Evolutionary conservation across 2,329 filamentous ascomycete species (phyloP).

Genomic region (Aurifilum marmelostoma): DNA sequence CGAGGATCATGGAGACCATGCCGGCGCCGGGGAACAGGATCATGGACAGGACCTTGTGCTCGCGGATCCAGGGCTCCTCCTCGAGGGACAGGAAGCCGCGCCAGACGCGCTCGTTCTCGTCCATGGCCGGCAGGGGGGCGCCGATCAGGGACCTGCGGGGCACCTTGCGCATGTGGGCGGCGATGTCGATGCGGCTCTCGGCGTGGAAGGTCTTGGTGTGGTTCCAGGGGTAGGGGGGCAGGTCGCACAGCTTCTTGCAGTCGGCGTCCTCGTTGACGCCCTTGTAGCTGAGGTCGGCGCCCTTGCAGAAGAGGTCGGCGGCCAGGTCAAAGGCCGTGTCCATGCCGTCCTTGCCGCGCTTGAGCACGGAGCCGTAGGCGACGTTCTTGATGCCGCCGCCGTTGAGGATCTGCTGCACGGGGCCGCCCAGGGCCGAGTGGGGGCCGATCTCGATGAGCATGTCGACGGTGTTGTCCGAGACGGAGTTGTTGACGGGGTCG

Average conservation of each 20-base stretch:
- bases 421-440: constrained; percentile 37
- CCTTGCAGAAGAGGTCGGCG: constrained; percentile 22
- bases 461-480: constrained; percentile 35
- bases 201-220: constrained; percentile 39
- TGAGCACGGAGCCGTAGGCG: constrained; percentile 49
- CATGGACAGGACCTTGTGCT: constrained; percentile 27
- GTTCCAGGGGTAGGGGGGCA: constrained; percentile 53
- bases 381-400: constrained; percentile 31
- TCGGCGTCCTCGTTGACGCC: constrained; percentile 38
- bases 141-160: constrained; percentile 25
- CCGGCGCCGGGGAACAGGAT: constrained; percentile 27
- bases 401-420: constrained; percentile 37
- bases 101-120: constrained; percentile 27
- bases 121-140: constrained; percentile 23
- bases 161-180: constrained; percentile 44
- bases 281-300: constrained; percentile 28
- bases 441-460: constrained; percentile 38
- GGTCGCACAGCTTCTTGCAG: constrained; percentile 35
- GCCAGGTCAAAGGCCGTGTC: constrained; percentile 25
- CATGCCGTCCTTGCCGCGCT: constrained; percentile 41
- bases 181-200: constrained; percentile 32
- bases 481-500: constrained; percentile 26
- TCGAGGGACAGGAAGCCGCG: constrained; percentile 26
- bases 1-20: constrained; percentile 27
- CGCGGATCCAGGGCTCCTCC: constrained; percentile 29